Conservation (phyloP, 2,329 filamentous ascomycete genomes). For the Simplicillium sp. region DNA sequence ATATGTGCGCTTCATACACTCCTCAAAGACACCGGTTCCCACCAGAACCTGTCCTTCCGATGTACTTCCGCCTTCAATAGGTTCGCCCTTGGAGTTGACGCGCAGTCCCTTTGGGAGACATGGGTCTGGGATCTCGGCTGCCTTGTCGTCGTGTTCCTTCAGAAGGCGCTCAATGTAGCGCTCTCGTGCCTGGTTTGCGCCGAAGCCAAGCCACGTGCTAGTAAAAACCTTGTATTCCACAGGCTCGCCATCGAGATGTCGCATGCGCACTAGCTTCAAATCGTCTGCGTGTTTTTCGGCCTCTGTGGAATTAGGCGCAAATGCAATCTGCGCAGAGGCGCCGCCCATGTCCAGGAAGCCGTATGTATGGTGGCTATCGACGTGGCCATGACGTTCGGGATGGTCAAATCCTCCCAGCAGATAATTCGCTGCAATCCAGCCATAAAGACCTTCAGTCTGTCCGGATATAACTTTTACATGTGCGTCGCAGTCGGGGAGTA, state of each 20-base stretch:
- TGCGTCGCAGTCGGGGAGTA: slow-evolving; percentile 77
- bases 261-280: slow-evolving; percentile 74
- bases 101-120: slow-evolving; percentile 75
- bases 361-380: slow-evolving; percentile 86
- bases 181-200: slow-evolving; percentile 84
- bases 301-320: slow-evolving; percentile 89
- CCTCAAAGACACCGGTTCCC: slow-evolving; percentile 79
- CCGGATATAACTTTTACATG: slow-evolving; percentile 94
- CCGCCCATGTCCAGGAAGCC: slow-evolving; percentile 98
- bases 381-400: slow-evolving; percentile 65
- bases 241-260: slow-evolving; percentile 68
- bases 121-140: slow-evolving; percentile 73
- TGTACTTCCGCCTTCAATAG: slow-evolving; percentile 25
- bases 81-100: slow-evolving; percentile 61
- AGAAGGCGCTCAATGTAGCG: slow-evolving; percentile 74
- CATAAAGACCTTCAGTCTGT: slow-evolving; percentile 91
- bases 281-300: slow-evolving; percentile 83
- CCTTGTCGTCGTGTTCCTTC: slow-evolving; percentile 49
- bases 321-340: slow-evolving; percentile 94
- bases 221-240: slow-evolving; percentile 87
- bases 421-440: slow-evolving; percentile 97
- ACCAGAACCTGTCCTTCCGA: slow-evolving; percentile 46
- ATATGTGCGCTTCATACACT: slow-evolving; percentile 73
- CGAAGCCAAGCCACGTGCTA: slow-evolving; percentile 93
- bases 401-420: slow-evolving; percentile 82